These are phyloP conservation scores for Curvularia lunata DNA, from an alignment of 2,329 filamentous ascomycete genomes.

Conservation along the genomic window DNA sequence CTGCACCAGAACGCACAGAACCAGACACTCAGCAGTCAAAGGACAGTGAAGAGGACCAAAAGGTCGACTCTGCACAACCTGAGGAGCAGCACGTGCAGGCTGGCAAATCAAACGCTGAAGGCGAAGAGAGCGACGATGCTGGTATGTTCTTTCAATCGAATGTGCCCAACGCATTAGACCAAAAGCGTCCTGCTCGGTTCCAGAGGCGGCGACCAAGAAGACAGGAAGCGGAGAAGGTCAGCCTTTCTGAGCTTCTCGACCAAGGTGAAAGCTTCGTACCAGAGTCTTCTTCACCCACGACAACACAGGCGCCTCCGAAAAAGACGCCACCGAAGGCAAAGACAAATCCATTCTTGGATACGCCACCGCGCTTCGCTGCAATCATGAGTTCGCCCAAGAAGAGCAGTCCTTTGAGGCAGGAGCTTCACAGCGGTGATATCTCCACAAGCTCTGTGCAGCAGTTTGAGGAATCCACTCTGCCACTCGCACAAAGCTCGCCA, in stretches of 20 bases:
- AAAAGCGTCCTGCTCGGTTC: conserved; percentile 23
- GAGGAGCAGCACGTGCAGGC: conserved; percentile 17
- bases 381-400: conserved; percentile 39
- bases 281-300: conserved; percentile 38
- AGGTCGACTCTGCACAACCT: conserved; percentile 12
- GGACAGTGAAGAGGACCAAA: conserved; percentile 23
- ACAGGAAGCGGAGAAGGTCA: conserved; percentile 35
- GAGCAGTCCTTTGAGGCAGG: conserved; percentile 45
- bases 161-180: conserved; percentile 36
- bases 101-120: conserved; percentile 21
- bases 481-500: conserved; percentile 41
- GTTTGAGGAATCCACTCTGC: conserved; percentile 38
- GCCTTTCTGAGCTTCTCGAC: conserved; percentile 41
- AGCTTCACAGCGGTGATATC: conserved; percentile 37
- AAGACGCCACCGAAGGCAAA: conserved; percentile 15
- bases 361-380: conserved; percentile 39
- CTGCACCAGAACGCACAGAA: conserved; percentile 9
- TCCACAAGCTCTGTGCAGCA: conserved; percentile 29
- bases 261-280: conserved; percentile 42
- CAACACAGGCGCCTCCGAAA: conserved; percentile 18
- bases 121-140: conserved; percentile 45
- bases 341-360: conserved; percentile 41
- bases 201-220: conserved; percentile 32
- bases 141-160: conserved; percentile 49
- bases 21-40: conserved; percentile 2